These are phyloP conservation scores for Ceriops zippeliana DNA, from an alignment of 345 rosid species.

Conservation along the genomic window DNA sequence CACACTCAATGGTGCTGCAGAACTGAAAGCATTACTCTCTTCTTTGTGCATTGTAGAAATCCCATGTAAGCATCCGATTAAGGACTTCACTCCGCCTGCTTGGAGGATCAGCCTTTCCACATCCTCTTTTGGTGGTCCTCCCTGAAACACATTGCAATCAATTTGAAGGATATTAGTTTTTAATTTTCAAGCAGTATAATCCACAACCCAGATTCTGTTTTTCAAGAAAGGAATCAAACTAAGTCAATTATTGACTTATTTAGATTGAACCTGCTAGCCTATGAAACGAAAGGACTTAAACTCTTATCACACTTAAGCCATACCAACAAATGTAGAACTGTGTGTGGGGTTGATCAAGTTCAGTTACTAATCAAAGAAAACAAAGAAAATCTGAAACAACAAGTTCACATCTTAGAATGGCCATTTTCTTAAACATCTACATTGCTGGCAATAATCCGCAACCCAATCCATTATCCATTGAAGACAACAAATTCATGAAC, in stretches of 20 bases:
- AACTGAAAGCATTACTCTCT: constrained; percentile 19
- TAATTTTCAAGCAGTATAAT: too few relatives aligned
- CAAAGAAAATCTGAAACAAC: too few relatives aligned
- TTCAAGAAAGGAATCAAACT: too few relatives aligned
- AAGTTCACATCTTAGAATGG: too few relatives aligned
- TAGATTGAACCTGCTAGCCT: too few relatives aligned
- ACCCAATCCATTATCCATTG: background rate
- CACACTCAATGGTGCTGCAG: constrained; percentile 15
- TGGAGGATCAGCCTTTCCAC: constrained; percentile 59
- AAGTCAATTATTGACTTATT: too few relatives aligned
- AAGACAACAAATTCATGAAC: background rate
- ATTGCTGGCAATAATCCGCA: background rate
- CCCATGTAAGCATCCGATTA: constrained; percentile 65
- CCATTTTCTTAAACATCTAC: background rate
- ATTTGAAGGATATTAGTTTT: background rate
- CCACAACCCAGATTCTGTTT: too few relatives aligned
- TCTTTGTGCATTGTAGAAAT: constrained; percentile 43
- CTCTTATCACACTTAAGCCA: too few relatives aligned
- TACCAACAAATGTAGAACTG: too few relatives aligned
- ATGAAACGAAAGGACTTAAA: too few relatives aligned
- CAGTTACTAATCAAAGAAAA: background rate
- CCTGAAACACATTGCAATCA: constrained; percentile 34
- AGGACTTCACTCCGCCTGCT: constrained; percentile 62
- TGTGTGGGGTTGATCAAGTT: too few relatives aligned
- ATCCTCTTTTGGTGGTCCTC: constrained; percentile 47